Evolutionary conservation across 177 flowering plant species (phyloP).

Genomic region (Tripterygium wilfordii): DNA sequence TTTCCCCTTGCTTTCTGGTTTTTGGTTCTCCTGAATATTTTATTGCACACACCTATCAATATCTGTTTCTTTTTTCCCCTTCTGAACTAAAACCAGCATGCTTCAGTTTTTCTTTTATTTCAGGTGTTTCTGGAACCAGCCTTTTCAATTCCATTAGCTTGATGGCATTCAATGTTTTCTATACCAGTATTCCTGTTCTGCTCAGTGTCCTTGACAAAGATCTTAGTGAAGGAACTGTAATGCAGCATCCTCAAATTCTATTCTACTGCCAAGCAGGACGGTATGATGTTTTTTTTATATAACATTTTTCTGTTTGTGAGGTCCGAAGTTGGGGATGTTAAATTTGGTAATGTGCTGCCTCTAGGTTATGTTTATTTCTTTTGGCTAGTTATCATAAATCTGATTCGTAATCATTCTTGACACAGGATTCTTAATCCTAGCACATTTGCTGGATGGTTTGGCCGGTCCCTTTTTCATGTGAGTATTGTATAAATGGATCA

Average conservation of each 20-base stretch:
- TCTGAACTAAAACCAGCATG: conserved; percentile 28
- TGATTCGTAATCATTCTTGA: conserved; percentile 7
- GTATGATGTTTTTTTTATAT: conserved; percentile 34
- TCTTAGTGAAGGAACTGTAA: conserved; percentile 89
- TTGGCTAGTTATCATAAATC: conserved; percentile 1
- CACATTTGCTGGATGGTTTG: conserved; percentile 99
- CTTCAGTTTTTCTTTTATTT: conserved; percentile 89
- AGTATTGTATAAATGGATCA: too few relatives aligned
- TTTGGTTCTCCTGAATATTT: neutral
- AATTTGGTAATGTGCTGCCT: neutral
- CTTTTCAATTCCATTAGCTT: conserved; percentile 95
- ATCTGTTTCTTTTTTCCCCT: neutral
- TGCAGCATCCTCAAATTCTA: conserved; percentile 96
- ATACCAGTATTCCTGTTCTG: conserved; percentile 93
- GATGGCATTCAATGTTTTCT: conserved; percentile 99
- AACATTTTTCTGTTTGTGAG: neutral
- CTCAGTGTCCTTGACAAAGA: conserved; percentile 93
- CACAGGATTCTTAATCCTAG: conserved; percentile 92
- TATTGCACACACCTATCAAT: neutral
- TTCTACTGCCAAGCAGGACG: conserved; percentile 99
- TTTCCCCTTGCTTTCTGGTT: conserved; percentile 4
- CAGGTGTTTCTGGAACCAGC: conserved; percentile 98
- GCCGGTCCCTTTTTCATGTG: conserved; percentile 93
- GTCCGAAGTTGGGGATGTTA: neutral
- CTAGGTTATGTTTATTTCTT: neutral